Evolutionary conservation across 768 basidiomycete genomes (phyloP), one percentile per base, ranked within the genome.

Genomic region (Hygrophorus pudorinus): DNA sequence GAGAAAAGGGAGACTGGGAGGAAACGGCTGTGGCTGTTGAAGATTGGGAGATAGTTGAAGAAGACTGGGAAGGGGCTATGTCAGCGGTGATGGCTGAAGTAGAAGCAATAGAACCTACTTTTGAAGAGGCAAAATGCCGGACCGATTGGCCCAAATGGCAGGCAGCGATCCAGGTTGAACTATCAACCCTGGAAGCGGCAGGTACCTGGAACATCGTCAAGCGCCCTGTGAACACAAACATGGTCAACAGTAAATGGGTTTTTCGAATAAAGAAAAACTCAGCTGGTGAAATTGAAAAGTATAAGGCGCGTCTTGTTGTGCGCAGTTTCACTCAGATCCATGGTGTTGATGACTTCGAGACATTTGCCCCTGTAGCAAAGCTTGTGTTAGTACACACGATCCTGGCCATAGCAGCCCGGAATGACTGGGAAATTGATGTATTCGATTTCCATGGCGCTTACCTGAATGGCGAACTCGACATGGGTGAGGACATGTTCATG

Each of bases 71-170:
- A 11, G 21, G 33, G 14, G 38, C 43, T 21, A 42, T 36, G 32
- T 47, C 37, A 6, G 46, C 43, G 8, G 47, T 37, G 17, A 38
- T 30, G 20, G 43, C 32, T 5, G 34, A 36, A 6, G 21, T 16
- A 6, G 47, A 48, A 20, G 43, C 20, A 1, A 34, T 48, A 34
- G 47, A 48, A 30, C 44, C 47, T 6, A 36, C 45, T n/a, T 31
- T 45, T 16, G 42, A 31, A 8, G 48, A 51, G n/a, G 48, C 30
- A 20, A 32, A 31, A 24, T 28, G 27, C 13, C 21, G 36, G 7
- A 10, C 20, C 3, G 50, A 51, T 28, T 50, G 42, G 42, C 50
- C 42, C 21, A 44, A 44, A 28, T 44, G 42, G 42, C 14, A 44
- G 24, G 34, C 32, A 9, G 42, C 42, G 16, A 44, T 44, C 9